Conservation (phyloP, 108 stramenopile genomes). For the Nitzschia putrida region DNA sequence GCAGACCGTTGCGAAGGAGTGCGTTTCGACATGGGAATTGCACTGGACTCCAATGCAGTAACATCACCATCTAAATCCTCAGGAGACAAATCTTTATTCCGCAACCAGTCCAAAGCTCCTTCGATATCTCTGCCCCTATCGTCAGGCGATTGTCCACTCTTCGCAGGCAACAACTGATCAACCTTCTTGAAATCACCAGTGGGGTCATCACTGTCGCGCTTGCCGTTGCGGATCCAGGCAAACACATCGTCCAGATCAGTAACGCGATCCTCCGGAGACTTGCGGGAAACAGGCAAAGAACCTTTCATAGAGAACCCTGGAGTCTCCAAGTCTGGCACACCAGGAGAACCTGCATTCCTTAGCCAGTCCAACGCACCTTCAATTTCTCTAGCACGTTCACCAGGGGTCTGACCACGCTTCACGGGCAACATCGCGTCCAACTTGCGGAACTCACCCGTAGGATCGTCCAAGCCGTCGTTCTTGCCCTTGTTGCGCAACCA, state of each 20-base stretch:
- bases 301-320: neutral
- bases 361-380: slow-evolving; percentile 44
- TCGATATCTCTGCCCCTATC: slow-evolving; percentile 38
- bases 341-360: slow-evolving; percentile 2
- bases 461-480: slow-evolving; percentile 17
- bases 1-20: slow-evolving; percentile 20
- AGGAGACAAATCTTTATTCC: slow-evolving; percentile 16
- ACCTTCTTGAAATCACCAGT: slow-evolving; percentile 15
- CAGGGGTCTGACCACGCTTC: slow-evolving; percentile 9
- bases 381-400: slow-evolving; percentile 36
- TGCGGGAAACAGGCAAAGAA: slow-evolving; percentile 22
- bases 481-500: slow-evolving; percentile 39
- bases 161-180: slow-evolving; percentile 22
- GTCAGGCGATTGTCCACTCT: slow-evolving; percentile 22
- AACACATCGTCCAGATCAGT: slow-evolving; percentile 17
- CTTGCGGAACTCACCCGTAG: slow-evolving; percentile 16
- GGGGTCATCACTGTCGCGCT: slow-evolving; percentile 13
- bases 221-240: slow-evolving; percentile 31
- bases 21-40: slow-evolving; percentile 25
- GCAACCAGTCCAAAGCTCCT: slow-evolving; percentile 39
- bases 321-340: neutral
- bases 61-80: slow-evolving; percentile 21
- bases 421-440: slow-evolving; percentile 18
- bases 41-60: neutral
- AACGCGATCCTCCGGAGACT: slow-evolving; percentile 19